Base-by-base conservation (phyloP, 306 rosid genomes). In the Lathyrus tuberosus region DNA sequence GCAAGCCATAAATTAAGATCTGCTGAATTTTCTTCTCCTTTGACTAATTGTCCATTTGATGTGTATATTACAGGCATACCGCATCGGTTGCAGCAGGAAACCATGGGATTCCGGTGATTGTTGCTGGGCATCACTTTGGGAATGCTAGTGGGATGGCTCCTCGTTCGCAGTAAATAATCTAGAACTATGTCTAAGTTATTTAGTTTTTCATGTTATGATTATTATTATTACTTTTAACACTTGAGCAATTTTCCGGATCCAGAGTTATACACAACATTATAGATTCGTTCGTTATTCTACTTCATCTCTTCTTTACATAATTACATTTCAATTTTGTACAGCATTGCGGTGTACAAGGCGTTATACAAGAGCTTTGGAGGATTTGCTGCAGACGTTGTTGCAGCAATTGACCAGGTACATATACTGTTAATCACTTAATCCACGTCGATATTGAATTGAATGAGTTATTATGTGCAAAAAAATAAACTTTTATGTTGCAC, bases 121-220 rank as follows among this genome's bases (percentile, higher is more conserved):
- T 95, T 79, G 84, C 99, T 11, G 99, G 95, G 62, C 95, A 95
- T 84, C 80, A 74, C 83, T 95, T 89, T 61, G 99, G 99, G 72
- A 87, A 91, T 79, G 99, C 99, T 48, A 95, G 99, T 73, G 99
- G 99, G 82, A 95, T 95, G 99, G 97, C 99, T 91, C 97, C 99
- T 69, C 99, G 82, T 66, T 74, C 99, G 71, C 99, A 95, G 99
- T 95, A 95, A 88, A 20, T 73, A 78, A 51, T 82, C 86, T 76
- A 52, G 60, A 82, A 49, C 79, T 61, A 5, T 52, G 15, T 59
- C 44, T 28, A 24, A 16, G 61, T 70, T 56, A 28, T 49, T 59
- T 67, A 47, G 40, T 8, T 76, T 46, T 53, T 49, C 8, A 43
- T 64, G 63, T 68, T 49, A 7, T 68, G 33, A 15, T 33, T 24